A percentile compares a stretch with the other conserved stretches of the same genome.
Conservation (phyloP, 2,329 filamentous ascomycete genomes). For the Cryphonectria radicalis region DNA sequence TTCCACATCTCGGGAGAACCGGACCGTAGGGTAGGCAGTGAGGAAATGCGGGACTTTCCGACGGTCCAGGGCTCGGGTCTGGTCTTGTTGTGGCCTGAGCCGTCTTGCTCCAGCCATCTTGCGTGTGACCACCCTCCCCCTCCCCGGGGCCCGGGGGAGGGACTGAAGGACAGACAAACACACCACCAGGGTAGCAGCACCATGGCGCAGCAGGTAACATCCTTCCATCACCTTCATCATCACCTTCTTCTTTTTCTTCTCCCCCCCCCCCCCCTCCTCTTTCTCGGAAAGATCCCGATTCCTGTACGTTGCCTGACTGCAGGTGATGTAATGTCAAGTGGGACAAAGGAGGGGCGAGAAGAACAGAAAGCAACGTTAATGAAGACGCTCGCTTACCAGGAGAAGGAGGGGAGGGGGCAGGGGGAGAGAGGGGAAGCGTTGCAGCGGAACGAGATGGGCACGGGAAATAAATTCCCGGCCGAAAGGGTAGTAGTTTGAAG, state of each 20-base stretch:
- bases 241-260: too few species aligned
- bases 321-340: not conserved
- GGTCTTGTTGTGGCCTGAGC: not conserved
- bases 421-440: not conserved
- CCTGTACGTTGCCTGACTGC: not conserved
- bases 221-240: too few species aligned
- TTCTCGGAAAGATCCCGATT: not conserved
- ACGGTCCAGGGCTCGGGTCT: too few species aligned
- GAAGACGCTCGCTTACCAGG: not conserved
- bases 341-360: not conserved
- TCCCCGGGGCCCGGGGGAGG: too few species aligned
- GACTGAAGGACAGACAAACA: not conserved
- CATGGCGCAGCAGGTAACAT: not conserved
- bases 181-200: not conserved
- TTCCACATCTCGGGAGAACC: not conserved
- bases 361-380: too few species aligned
- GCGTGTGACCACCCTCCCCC: not conserved
- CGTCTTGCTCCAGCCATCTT: not conserved
- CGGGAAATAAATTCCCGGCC: not conserved
- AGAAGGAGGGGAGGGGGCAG: not conserved
- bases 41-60: not conserved
- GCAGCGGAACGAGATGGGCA: not conserved
- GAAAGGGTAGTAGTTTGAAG: not conserved
- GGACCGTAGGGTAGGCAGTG: not conserved
- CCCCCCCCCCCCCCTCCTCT: too few species aligned